Evolutionary conservation across 2,329 filamentous ascomycete genomes (phyloP), one percentile per base, ranked within the genome.

Genomic region (Epichloe sibirici): DNA sequence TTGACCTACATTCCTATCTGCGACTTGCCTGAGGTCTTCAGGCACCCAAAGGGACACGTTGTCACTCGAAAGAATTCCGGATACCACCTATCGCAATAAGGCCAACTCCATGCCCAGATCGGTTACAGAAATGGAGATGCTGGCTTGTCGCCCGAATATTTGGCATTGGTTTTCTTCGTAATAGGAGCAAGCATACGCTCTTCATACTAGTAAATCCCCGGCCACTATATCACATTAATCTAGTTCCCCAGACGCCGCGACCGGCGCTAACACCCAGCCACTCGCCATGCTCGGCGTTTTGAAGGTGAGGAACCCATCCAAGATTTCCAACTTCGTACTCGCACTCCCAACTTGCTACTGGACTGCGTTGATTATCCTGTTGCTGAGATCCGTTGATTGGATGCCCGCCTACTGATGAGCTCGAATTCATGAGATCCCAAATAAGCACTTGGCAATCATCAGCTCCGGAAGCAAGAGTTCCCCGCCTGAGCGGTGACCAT

Each of bases 371-470:
- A 64, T 74, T 85, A 44, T 83, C 80, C 17, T 72, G 64, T 48
- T 72, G 71, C 3, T 72, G 69, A 1, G 71, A 67, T 38, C 78
- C 78, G 57, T 80, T 81, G 40, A 72, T 62, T 9, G 70, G 62
- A 25, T 73, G 67, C 5, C 55, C 60, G 54, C 64, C 59, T 40
- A 70, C 66, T 56, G 76, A 61, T 67, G 75, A 57, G 68, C 71
- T 64, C 61, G 66, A 65, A 55, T 86, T 91, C 57, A 96, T 77
- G 9, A 98, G 75, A 68, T 98, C 93, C 93, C 93, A 98, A 15
- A 96, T 77, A 35, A 97, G 76, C 2, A 97, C 91, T 59, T 93
- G 81, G 57, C 83, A 91, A 68, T 98, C 93, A 62, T 98, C 93
- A 5, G 78, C 93, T 37, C 93, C 93, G 0, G 89, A 95, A 15